phyloP scores from a whole-genome alignment of 73 alveolate species.

The Effrenium voratum region DNA sequence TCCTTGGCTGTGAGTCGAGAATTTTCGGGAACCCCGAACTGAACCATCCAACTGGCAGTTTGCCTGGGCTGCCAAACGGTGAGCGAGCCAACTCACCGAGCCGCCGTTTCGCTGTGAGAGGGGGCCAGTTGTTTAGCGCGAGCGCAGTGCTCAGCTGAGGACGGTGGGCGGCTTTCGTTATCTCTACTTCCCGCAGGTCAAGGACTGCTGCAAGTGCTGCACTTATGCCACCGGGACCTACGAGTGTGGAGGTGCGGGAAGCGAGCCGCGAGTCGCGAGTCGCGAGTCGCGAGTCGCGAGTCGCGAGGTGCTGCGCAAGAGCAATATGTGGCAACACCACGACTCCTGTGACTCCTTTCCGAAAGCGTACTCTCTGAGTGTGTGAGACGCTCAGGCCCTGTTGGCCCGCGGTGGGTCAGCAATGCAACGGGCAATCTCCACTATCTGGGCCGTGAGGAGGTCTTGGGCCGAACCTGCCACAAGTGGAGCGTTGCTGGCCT shows the following conservation, averaged over 20 bases:
- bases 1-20: neutral
- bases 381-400: constrained; percentile 42
- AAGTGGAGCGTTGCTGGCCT: constrained; percentile 56
- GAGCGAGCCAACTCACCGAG: neutral
- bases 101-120: neutral
- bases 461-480: constrained; percentile 53
- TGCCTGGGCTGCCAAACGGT: neutral
- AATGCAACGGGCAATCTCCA: constrained; percentile 65
- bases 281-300: no score
- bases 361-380: no score
- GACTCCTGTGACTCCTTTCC: no score
- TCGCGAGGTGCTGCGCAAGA: no score
- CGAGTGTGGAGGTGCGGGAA: constrained; percentile 62
- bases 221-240: constrained; percentile 65
- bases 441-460: constrained; percentile 22
- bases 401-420: constrained; percentile 80
- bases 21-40: neutral
- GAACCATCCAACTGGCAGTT: neutral
- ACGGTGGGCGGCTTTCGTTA: constrained; percentile 79
- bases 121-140: no score
- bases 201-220: constrained; percentile 80
- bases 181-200: constrained; percentile 39
- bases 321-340: no score
- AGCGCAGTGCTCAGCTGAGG: constrained; percentile 10
- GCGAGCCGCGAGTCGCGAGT: no score